These are phyloP conservation scores for Metschnikowia reukaufii DNA, from an alignment of 805 yeast genomes.

Conservation along the genomic window DNA sequence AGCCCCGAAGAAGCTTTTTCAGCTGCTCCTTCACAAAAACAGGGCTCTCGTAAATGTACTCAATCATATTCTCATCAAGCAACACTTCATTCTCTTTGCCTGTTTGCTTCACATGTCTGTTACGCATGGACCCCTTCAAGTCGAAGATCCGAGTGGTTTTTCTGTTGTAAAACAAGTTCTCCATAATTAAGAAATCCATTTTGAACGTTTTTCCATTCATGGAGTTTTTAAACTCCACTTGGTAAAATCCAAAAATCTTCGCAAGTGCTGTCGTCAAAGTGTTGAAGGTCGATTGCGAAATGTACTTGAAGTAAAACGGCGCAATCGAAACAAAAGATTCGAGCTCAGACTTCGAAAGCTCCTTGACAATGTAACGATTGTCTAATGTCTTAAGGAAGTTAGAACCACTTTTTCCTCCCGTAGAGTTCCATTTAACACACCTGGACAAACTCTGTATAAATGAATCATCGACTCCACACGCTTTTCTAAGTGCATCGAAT, in stretches of 20 bases:
- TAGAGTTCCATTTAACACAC: conserved; percentile 93
- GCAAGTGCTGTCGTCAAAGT: conserved; percentile 93
- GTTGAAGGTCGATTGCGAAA: conserved; percentile 92
- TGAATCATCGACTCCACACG: conserved; percentile 72
- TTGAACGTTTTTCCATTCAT: conserved; percentile 72
- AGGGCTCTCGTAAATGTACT: conserved; percentile 94
- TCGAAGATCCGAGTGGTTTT: conserved; percentile 87
- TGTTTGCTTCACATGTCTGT: conserved; percentile 93
- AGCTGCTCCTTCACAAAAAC: conserved; percentile 90
- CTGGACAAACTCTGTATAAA: conserved; percentile 88
- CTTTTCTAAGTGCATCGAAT: conserved; percentile 87
- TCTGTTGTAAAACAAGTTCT: conserved; percentile 83
- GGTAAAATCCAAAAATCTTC: conserved; percentile 93
- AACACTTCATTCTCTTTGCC: conserved; percentile 94
- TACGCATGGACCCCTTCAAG: conserved; percentile 96
- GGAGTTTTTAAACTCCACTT: conserved; percentile 82
- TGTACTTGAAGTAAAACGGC: conserved; percentile 93
- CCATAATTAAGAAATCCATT: conserved; percentile 94
- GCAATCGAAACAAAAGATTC: conserved; percentile 95
- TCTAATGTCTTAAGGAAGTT: conserved; percentile 90
- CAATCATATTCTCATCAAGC: conserved; percentile 97
- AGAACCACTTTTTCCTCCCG: conserved; percentile 97
- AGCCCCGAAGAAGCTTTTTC: conserved; percentile 79
- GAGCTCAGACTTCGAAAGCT: conserved; percentile 80
- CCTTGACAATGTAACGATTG: conserved; percentile 85